Evolutionary conservation across 345 rosid species (phyloP), one percentile per base, ranked within the genome.

Genomic region (Pistacia vera): DNA sequence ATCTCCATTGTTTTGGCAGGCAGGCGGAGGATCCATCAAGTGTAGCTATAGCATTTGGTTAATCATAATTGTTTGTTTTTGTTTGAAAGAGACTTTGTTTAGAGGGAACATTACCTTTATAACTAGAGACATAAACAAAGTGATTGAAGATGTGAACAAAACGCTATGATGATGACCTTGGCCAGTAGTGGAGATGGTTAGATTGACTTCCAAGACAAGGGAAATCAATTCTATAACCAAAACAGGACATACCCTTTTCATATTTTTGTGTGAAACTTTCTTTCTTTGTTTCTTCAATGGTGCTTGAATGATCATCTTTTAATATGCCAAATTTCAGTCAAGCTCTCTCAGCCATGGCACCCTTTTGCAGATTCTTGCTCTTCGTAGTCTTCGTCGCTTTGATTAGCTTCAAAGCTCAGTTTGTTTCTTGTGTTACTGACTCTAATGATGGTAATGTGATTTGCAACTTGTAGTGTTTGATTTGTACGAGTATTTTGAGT

Each of bases 371-470:
- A 73, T 73, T 73, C 51, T 70, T 74, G 46, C 9, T 41, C 46
- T 41, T 41, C 9, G 9, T 41, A 14, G 5, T 54, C 51, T 74
- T 64, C 52, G 52, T 64, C 12, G 22, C 63, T 51, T 9, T 74
- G 13, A 64, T 74, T 54, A 51, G 62, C 52, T 36, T 64, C 61
- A 33, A 35, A 20, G 18, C 36, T 62, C 59, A 63, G 8, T 2
- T 17, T 28, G 49, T 72, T 8, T 63, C 30, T 22, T 8, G 62
- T 17, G 16, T 5, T 64, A 74, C 77, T 33, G 77, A 74, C 18
- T 22, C 77, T 28, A 8, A 51, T 16, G 77, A 74, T 16, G 77
- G 77, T 74, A 72, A 72, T 41, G 16, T 12, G 16, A 3, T 54
- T 4, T 54, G 57, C 57, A 54, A 54, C 57, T 54, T 54, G 18